Conservation (phyloP, 2,329 filamentous ascomycete genomes). For the Paramyrothecium roridum region DNA sequence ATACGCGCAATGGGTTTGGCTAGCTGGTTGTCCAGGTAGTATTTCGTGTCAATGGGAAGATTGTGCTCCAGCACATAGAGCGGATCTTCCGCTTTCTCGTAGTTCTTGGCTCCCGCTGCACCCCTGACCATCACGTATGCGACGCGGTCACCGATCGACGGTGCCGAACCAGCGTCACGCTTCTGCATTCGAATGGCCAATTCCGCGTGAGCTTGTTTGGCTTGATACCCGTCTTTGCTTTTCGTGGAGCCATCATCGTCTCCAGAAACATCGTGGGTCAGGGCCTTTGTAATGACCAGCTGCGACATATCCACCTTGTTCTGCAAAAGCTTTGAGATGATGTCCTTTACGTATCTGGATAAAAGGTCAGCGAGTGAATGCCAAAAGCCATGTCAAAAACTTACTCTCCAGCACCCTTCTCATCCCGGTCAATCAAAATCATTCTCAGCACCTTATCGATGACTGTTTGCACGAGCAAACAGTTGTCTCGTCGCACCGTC, state of each 20-base stretch:
- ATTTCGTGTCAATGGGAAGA: slow-evolving; percentile 94
- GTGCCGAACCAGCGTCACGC: slow-evolving; percentile 90
- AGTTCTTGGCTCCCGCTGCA: slow-evolving; percentile 85
- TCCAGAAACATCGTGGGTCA: slow-evolving; percentile 46
- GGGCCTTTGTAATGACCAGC: slow-evolving; percentile 95
- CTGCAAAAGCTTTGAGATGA: slow-evolving; percentile 89
- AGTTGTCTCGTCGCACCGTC: slow-evolving; percentile 96
- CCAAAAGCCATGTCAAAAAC: slow-evolving; percentile 28
- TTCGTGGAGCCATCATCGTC: not conserved
- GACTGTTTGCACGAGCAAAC: slow-evolving; percentile 89
- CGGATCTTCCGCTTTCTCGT: slow-evolving; percentile 94
- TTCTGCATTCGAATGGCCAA: slow-evolving; percentile 96
- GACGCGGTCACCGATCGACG: slow-evolving; percentile 89
- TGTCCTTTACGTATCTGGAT: slow-evolving; percentile 87
- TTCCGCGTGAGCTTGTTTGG: slow-evolving; percentile 94
- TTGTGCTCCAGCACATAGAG: slow-evolving; percentile 98
- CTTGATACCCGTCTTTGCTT: slow-evolving; percentile 76
- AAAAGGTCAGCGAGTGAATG: slow-evolving; percentile 30
- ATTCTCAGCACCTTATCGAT: slow-evolving; percentile 96
- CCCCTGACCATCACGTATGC: slow-evolving; percentile 98
- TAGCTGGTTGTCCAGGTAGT: slow-evolving; percentile 97
- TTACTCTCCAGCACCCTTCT: slow-evolving; percentile 89
- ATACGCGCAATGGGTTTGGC: slow-evolving; percentile 92
- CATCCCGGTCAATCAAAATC: slow-evolving; percentile 90
- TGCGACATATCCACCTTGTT: slow-evolving; percentile 99